Evolutionary conservation across 345 rosid species (phyloP).

Genomic region (Brassica carinata): DNA sequence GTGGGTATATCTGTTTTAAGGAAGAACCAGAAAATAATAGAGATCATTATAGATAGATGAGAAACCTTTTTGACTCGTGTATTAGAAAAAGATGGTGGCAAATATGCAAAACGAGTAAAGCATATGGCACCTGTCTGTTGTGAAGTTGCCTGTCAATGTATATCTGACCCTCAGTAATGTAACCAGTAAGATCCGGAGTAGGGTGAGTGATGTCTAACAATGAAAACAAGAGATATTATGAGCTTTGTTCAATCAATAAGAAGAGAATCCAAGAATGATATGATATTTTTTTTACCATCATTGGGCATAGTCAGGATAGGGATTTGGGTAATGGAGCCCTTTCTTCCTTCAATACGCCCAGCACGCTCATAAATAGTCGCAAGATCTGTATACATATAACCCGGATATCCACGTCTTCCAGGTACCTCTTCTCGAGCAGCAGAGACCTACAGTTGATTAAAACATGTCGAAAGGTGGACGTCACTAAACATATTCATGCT

Average conservation of each 20-base stretch:
- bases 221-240: background rate
- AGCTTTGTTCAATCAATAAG: background rate
- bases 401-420: slow-evolving; percentile 99
- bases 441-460: slow-evolving; percentile 66
- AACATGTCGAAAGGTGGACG: background rate
- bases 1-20: slow-evolving; percentile 83
- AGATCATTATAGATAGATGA: background rate
- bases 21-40: slow-evolving; percentile 9
- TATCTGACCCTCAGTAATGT: slow-evolving; percentile 73
- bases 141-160: slow-evolving; percentile 47
- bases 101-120: slow-evolving; percentile 8
- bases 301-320: slow-evolving; percentile 99
- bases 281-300: slow-evolving; percentile 58
- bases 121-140: slow-evolving; percentile 42
- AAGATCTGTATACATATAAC: slow-evolving; percentile 99
- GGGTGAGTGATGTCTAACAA: slow-evolving; percentile 94
- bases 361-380: slow-evolving; percentile 98
- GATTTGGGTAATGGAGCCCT: slow-evolving; percentile 97
- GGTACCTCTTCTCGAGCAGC: slow-evolving; percentile 99
- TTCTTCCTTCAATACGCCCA: slow-evolving; percentile 96
- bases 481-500: background rate
- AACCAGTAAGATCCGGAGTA: slow-evolving; percentile 98
- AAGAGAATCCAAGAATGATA: background rate
- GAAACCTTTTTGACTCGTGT: background rate
- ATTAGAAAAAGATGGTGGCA: background rate